Conservation (phyloP, 495 filamentous ascomycete genomes). For the Thermothielavioides terrestris region DNA sequence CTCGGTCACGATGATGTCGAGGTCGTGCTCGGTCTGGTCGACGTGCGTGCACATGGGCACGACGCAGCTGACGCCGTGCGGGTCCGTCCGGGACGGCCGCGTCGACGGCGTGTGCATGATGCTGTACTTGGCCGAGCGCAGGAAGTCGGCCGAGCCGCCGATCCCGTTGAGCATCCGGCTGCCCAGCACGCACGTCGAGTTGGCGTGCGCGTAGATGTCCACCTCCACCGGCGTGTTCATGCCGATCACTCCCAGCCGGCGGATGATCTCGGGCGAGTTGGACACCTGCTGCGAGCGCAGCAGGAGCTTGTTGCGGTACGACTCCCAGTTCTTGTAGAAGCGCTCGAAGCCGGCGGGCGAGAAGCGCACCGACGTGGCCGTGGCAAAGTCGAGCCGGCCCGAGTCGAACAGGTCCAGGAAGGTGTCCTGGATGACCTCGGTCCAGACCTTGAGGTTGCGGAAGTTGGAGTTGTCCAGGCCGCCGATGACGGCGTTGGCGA, state of each 20-base stretch:
- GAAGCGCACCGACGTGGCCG: slow-evolving; percentile 85
- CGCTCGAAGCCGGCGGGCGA: slow-evolving; percentile 86
- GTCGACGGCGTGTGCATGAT: slow-evolving; percentile 91
- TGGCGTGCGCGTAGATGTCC: slow-evolving; percentile 91
- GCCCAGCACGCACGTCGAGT: slow-evolving; percentile 86
- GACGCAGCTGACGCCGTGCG: slow-evolving; percentile 75
- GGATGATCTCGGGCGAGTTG: slow-evolving; percentile 93
- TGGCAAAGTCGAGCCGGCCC: slow-evolving; percentile 83
- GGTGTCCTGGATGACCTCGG: slow-evolving; percentile 85
- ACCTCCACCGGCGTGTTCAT: slow-evolving; percentile 96
- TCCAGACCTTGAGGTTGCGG: slow-evolving; percentile 84
- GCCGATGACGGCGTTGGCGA: slow-evolving; percentile 86
- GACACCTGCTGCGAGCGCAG: slow-evolving; percentile 81
- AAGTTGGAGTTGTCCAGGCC: slow-evolving; percentile 79
- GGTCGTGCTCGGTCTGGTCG: slow-evolving; percentile 87
- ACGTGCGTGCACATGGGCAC: slow-evolving; percentile 90
- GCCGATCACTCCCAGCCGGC: slow-evolving; percentile 76
- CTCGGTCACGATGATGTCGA: slow-evolving; percentile 83
- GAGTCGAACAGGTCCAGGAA: slow-evolving; percentile 94
- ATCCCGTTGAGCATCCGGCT: slow-evolving; percentile 88
- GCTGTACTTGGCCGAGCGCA: slow-evolving; percentile 72
- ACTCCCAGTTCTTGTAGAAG: slow-evolving; percentile 81
- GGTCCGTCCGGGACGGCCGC: slow-evolving; percentile 73
- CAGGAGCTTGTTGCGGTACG: slow-evolving; percentile 74
- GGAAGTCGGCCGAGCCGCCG: slow-evolving; percentile 82